Evolutionary conservation across 192 early-diverging fungal genomes (phyloP).

Genomic region (Podila verticillata): DNA sequence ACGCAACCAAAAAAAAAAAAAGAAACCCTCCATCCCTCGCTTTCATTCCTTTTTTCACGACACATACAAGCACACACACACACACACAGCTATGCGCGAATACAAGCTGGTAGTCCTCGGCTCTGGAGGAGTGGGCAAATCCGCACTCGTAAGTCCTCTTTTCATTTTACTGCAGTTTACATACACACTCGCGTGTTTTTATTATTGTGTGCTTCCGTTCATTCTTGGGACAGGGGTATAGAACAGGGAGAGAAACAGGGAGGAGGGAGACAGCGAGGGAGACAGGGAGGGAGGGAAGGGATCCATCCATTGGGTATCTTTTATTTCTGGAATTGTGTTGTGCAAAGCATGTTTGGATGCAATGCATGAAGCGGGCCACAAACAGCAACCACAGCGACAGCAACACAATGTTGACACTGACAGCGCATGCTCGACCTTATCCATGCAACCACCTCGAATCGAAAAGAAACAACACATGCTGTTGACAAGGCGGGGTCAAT

Average conservation of each 20-base stretch:
- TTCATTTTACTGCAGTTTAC: background rate
- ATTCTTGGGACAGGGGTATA: background rate
- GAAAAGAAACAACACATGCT: too few species aligned
- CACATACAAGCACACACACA: slow-evolving; percentile 17
- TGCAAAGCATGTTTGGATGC: too few species aligned
- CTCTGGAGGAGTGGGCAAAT: slow-evolving; percentile 89
- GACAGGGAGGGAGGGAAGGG: background rate
- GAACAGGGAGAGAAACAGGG: background rate
- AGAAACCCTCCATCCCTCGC: slow-evolving; percentile 2
- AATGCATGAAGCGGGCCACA: too few species aligned
- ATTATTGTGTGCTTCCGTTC: too few species aligned
- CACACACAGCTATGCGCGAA: slow-evolving; percentile 75
- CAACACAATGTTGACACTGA: too few species aligned
- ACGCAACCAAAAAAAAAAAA: background rate
- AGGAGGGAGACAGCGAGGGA: too few species aligned
- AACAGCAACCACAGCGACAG: too few species aligned
- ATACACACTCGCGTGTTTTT: too few species aligned
- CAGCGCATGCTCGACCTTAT: too few species aligned
- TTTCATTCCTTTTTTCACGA: slow-evolving; percentile 12
- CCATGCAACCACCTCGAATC: too few species aligned
- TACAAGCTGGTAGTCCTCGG: slow-evolving; percentile 97
- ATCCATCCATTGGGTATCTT: background rate
- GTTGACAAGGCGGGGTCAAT: too few species aligned
- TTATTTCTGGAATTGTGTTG: too few species aligned
- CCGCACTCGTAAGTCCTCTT: slow-evolving; percentile 69